phyloP scores from a whole-genome alignment of 106 monocot genomes.

The Acorus gramineus region DNA sequence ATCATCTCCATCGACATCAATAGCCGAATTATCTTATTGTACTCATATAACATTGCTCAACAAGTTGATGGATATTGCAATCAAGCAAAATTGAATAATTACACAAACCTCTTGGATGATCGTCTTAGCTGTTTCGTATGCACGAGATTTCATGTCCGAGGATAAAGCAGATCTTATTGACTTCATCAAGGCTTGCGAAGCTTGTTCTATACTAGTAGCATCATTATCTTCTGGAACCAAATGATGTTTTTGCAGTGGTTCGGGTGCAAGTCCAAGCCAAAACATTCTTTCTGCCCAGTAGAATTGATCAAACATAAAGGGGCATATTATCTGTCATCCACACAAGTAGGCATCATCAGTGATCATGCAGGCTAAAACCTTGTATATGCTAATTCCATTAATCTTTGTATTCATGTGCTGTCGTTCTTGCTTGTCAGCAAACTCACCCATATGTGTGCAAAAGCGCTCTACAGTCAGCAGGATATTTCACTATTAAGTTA shows the following conservation, averaged over 20 bases:
- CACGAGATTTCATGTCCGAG: conserved; percentile 45
- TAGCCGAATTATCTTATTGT: no score
- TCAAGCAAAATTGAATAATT: no score
- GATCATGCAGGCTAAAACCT: no score
- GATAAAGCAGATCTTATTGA: conserved; percentile 52
- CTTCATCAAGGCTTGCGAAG: conserved; percentile 26
- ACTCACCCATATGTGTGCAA: no score
- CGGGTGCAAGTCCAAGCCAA: conserved; percentile 83
- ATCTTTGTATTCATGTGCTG: neutral
- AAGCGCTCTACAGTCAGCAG: no score
- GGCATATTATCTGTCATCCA: conserved; percentile 60
- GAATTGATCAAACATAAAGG: conserved; percentile 88
- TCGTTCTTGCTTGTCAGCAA: no score
- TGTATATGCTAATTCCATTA: no score
- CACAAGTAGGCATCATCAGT: neutral
- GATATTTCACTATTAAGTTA: no score
- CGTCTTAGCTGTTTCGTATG: conserved; percentile 37
- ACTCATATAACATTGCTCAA: no score
- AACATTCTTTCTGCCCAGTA: conserved; percentile 92
- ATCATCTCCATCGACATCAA: no score
- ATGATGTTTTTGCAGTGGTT: conserved; percentile 42
- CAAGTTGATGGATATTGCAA: no score
- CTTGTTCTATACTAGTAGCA: conserved; percentile 25
- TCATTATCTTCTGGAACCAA: conserved; percentile 54
- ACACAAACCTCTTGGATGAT: conserved; percentile 54